Conservation (phyloP, 108 stramenopile genomes). For the Mediolabrus comicus region DNA sequence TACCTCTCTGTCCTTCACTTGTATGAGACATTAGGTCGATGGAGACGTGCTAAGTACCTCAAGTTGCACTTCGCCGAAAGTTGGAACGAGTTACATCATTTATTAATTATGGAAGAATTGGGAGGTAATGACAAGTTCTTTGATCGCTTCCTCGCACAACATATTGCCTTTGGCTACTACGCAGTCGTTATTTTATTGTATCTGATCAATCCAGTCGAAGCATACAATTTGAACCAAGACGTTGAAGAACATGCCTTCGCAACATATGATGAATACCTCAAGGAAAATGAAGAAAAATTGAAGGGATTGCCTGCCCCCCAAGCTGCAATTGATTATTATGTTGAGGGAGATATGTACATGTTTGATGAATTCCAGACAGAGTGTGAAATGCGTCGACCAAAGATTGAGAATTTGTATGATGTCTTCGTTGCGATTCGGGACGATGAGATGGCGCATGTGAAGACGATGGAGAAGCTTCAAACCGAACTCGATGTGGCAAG, state of each 20-base stretch:
- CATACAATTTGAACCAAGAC: slow-evolving; percentile 80
- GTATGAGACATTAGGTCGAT: slow-evolving; percentile 87
- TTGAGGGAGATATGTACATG: slow-evolving; percentile 74
- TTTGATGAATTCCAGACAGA: slow-evolving; percentile 86
- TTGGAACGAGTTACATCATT: slow-evolving; percentile 95
- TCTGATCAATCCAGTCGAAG: slow-evolving; percentile 61
- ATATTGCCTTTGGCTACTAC: slow-evolving; percentile 92
- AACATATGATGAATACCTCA: slow-evolving; percentile 79
- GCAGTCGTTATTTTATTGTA: slow-evolving; percentile 73
- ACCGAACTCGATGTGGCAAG: slow-evolving; percentile 40
- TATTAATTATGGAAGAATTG: slow-evolving; percentile 94
- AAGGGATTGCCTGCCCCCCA: slow-evolving; percentile 63
- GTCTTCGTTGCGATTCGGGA: slow-evolving; percentile 80
- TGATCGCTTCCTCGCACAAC: slow-evolving; percentile 88
- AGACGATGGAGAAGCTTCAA: slow-evolving; percentile 53
- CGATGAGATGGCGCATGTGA: slow-evolving; percentile 83
- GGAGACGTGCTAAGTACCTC: slow-evolving; percentile 66
- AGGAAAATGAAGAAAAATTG: slow-evolving; percentile 55
- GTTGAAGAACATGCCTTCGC: slow-evolving; percentile 88
- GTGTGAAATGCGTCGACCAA: slow-evolving; percentile 59
- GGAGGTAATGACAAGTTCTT: slow-evolving; percentile 75
- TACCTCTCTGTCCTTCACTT: slow-evolving; percentile 88
- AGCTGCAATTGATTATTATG: slow-evolving; percentile 75
- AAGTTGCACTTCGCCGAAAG: slow-evolving; percentile 88
- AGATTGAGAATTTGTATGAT: slow-evolving; percentile 76